Base-by-base conservation (phyloP, 805 yeast genomes). In the Candida xiaguanensis region DNA sequence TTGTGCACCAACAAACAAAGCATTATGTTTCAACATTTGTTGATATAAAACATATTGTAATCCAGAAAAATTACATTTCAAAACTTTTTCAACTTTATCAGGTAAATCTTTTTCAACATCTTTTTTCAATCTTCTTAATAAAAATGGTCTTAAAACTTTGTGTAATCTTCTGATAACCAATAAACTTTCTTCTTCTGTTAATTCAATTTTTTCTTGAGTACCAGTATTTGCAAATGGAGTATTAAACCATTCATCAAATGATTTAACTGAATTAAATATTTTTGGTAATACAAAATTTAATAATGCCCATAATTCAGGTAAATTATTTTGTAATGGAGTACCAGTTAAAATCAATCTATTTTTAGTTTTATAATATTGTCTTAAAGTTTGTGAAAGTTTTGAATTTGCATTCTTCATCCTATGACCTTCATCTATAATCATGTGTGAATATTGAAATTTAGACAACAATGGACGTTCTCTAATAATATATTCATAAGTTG, bases 351-450 rank as follows among this genome's bases (percentile, higher is more conserved):
- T 85, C 52, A 85, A 72, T 63, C 95, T 72, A 55, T 85, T 78
- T 55, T 82, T 81, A 1, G 93, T 82, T 47, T 75, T 81, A 52
- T 86, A 85, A 52, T 78, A 83, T 40, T 74, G 78, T 25, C 82
- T 78, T 49, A 85, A 76, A 0, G 93, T 85, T 39, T 68, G 68
- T 0, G 91, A 82, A 40, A 85, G 65, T 54, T 85, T 85, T 2
- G 91, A 83, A 41, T 77, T 76, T 2, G 89, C 71, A 55, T 85
- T 85, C 56, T 85, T 85, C 89, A 85, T 82, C 64, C 95, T 72
- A 61, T 85, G 95, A 60, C 95, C 95, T 70, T 85, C 95, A 69
- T 85, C 95, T 48, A 85, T 85, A 48, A 85, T 84, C 91, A 85
- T 85, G 58, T 86, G 91, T 30, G 84, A 83, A 80, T 90, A 85